Base-by-base conservation (phyloP, 148 eudicot species). In the Tetragonia tetragonoides region DNA sequence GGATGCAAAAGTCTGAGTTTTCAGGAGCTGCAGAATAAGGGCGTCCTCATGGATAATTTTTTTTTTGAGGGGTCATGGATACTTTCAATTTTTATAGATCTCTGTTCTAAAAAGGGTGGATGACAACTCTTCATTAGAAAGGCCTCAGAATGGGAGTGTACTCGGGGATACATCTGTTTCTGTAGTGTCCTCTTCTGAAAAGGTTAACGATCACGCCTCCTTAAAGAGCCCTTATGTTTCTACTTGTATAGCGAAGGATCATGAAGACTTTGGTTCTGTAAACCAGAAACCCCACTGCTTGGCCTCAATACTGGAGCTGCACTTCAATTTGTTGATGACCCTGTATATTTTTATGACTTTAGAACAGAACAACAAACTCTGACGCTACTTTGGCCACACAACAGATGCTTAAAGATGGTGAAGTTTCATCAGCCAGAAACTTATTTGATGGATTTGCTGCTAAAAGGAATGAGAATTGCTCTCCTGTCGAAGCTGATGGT, bases 21-120 rank as follows among this genome's bases (percentile, higher is more conserved):
- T 83, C 81, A 85, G 70, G 83, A 54, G 59, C 79, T 69, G 67
- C 84, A 73, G 69, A 40, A 76, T 34, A 73, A 80, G 56, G 76
- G 74, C n/a, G 38, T 78, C 61, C 24, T 10, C 24, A 74, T 63
- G 6, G 64, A 68, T 37, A 7, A 76, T 65, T 77, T 57, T 23
- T 28, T 28, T 28, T 28, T 28, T 28, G 34, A 28, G 34, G 34
- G 34, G 34, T 28, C 34, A 28, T 28, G 34, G 34, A 28, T 28
- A 28, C 34, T 28, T 28, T 28, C 34, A 28, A 73, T 56, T 68
- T 34, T 54, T 49, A 39, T 47, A 37, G 61, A 68, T 76, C 23
- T 79, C 28, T 73, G 46, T 51, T 56, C 78, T 67, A 75, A 46
- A 24, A 74, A 82, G 46, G 34, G 39, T 24, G 17, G 18, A 47